Conservation (phyloP, 2,329 filamentous ascomycete species). For the Fusarium coicis region DNA sequence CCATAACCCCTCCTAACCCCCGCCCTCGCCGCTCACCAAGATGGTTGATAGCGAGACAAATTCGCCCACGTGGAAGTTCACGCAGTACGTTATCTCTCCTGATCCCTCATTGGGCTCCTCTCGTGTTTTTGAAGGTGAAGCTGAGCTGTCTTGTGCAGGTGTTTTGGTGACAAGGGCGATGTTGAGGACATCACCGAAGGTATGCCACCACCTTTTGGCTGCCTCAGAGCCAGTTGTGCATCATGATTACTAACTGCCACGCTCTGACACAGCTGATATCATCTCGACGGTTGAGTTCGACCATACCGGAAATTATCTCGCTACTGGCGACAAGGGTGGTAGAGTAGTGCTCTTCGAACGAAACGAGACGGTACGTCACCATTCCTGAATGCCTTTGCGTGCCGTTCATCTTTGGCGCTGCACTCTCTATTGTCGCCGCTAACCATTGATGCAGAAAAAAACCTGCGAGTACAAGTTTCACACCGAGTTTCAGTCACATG, state of each 20-base stretch:
- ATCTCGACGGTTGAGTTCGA: constrained; percentile 93
- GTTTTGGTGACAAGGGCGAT: constrained; percentile 99
- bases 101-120: neutral
- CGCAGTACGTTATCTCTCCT: constrained; percentile 76
- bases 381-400: neutral
- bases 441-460: constrained; percentile 79
- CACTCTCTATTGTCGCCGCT: constrained; percentile 17
- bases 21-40: constrained; percentile 61
- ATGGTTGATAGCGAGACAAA: constrained; percentile 97
- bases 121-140: constrained; percentile 15
- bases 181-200: constrained; percentile 99
- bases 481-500: constrained; percentile 99
- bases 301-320: constrained; percentile 88
- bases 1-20: constrained; percentile 39
- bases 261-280: constrained; percentile 75
- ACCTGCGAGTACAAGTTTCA: constrained; percentile 99
- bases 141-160: constrained; percentile 65
- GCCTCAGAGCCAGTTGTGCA: constrained; percentile 20
- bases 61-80: constrained; percentile 99
- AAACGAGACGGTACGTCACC: constrained; percentile 85
- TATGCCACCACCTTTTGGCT: constrained; percentile 53
- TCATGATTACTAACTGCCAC: constrained; percentile 35
- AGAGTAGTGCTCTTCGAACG: constrained; percentile 88
- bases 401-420: neutral
- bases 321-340: constrained; percentile 90